Evolutionary conservation across 108 stramenopile species (phyloP), one percentile per base, ranked within the genome.

Genomic region (Parietichytrium sp.): DNA sequence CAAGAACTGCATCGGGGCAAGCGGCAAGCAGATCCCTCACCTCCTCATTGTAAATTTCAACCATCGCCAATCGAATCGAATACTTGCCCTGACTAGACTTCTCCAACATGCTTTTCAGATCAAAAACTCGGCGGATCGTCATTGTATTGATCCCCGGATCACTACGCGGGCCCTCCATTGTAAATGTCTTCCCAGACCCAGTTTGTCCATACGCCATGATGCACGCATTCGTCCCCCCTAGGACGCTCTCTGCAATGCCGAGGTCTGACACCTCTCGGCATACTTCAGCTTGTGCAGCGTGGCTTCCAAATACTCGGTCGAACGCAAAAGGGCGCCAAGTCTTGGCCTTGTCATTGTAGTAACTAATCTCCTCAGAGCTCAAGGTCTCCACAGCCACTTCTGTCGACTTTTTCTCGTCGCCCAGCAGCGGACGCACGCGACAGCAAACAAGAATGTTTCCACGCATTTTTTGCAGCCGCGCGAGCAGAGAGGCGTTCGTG

Each of bases 151-250:
- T 83, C n/a, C 88, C 88, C 33, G 80, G 47, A 31, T 81, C 77
- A 2, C 77, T 81, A 31, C 20, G 38, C 2, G 90, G 89, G 13
- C 90, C 90, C 72, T 54, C 83, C 90, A 91, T 91, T 16, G 90
- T 91, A 83, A 54, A 90, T 10, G 90, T 91, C 81, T 91, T 90
- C 16, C 88, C 88, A 25, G 86, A 81, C 6, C 88, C 88, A 29
- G 94, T 96, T 86, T 97, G 96, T 6, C 96, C 98, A 78, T 98
- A 98, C 25, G 98, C 98, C 84, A 99, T 98, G 55, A 99, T 98
- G 85, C 98, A 99, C 7, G 95, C 96, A 84, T 97, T 98, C 88
- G 92, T 97, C 48, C 98, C 98, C 87, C 98, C 98, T 61, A 98
- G 91, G 3, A 96, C 97, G 83, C 90, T 92, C 48, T 72, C 61